Percentiles rank a stretch among this genome's conserved stretches.
These are phyloP conservation scores for Eucalyptus virginea DNA, from an alignment of 345 rosid species.

Conservation along the genomic window DNA sequence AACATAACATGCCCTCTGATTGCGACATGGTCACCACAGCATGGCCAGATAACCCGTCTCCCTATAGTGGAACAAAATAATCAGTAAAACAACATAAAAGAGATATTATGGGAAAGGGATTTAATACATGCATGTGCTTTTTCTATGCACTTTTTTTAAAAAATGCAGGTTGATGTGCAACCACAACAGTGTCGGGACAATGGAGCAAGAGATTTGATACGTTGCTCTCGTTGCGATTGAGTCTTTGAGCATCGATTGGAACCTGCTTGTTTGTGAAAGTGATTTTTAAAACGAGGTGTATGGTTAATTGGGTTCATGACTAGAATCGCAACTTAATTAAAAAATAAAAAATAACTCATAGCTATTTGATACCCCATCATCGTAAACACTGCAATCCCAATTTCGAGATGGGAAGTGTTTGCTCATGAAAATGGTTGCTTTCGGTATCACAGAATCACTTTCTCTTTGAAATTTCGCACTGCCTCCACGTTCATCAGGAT, in stretches of 20 bases:
- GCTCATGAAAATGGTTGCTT: not conserved
- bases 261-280: not conserved
- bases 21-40: not conserved
- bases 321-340: not conserved
- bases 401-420: not conserved
- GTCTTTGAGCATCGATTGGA: not conserved
- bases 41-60: not conserved
- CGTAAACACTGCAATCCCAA: not conserved
- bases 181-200: not conserved
- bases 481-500: not conserved
- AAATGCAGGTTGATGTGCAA: not conserved
- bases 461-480: not conserved
- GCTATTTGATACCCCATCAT: too few relatives aligned
- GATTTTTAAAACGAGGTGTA: not conserved
- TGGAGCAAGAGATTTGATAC: not conserved
- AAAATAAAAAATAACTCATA: too few relatives aligned
- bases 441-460: not conserved
- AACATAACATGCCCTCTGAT: not conserved
- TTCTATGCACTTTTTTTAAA: not conserved
- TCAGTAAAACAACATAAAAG: not conserved
- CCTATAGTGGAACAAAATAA: not conserved
- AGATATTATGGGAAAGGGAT: not conserved
- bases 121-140: not conserved
- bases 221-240: not conserved
- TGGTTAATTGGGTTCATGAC: not conserved